A percentile compares a stretch with the other conserved stretches of the same genome.
Conservation (phyloP, 139 green algal genomes). For the Monoraphidium neglectum region DNA sequence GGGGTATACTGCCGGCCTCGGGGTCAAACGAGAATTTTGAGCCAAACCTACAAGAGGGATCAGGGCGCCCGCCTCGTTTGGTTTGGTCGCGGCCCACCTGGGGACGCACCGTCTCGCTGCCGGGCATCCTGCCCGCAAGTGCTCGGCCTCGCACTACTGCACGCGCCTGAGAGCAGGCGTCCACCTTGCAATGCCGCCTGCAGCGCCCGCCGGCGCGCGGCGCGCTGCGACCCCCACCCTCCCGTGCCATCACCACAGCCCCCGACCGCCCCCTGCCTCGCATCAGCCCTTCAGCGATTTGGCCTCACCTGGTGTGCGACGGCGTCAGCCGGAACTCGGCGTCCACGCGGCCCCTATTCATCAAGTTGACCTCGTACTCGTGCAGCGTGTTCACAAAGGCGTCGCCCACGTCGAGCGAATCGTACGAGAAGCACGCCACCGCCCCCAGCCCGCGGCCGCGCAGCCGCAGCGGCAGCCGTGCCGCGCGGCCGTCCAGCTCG, state of each 20-base stretch:
- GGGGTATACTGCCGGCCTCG: conserved; percentile 45
- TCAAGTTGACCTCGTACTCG: conserved; percentile 70
- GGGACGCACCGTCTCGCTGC: too few species aligned
- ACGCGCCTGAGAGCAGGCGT: too few species aligned
- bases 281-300: not conserved
- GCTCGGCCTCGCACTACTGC: too few species aligned
- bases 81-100: too few species aligned
- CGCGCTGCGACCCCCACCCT: too few species aligned
- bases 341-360: conserved; percentile 73
- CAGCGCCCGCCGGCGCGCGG: conserved; percentile 27
- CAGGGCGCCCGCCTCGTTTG: too few species aligned
- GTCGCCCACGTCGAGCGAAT: conserved; percentile 80
- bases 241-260: not conserved
- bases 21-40: conserved; percentile 80
- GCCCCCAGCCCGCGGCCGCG: conserved; percentile 57
- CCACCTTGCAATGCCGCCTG: conserved; percentile 47
- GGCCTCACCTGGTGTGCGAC: conserved; percentile 15
- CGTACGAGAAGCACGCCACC: conserved; percentile 70
- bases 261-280: not conserved
- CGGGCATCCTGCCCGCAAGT: too few species aligned
- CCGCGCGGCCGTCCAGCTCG: conserved; percentile 57
- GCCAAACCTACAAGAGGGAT: conserved; percentile 51
- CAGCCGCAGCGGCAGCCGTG: conserved; percentile 62
- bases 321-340: conserved; percentile 40
- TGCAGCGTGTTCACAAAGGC: conserved; percentile 77